Conservation (phyloP, 768 basidiomycete genomes). For the Tephrocybe sp. region DNA sequence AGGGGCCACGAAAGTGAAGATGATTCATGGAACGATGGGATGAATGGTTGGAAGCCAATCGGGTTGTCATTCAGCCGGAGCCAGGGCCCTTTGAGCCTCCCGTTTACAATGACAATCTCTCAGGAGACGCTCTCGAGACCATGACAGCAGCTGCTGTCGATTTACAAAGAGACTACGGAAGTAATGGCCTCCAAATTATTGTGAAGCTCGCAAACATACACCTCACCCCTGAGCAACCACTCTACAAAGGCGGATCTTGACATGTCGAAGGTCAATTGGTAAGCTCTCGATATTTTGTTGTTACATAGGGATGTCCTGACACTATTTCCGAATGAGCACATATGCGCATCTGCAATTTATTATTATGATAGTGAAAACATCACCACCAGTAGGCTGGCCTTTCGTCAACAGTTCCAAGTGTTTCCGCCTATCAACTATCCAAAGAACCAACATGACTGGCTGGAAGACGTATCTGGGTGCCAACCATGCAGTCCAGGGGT, state of each 20-base stretch:
- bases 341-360: not conserved
- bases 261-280: conserved; percentile 35
- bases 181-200: conserved; percentile 27
- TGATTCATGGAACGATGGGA: conserved; percentile 13
- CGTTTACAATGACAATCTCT: not conserved
- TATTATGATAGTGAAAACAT: conserved; percentile 26
- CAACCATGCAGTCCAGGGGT: conserved; percentile 15
- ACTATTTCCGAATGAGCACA: not conserved
- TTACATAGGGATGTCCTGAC: not conserved
- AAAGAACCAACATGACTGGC: conserved; percentile 22
- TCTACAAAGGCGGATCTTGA: conserved; percentile 36
- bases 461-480: conserved; percentile 18
- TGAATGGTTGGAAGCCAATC: conserved; percentile 6
- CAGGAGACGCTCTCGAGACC: not conserved
- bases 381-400: conserved; percentile 24
- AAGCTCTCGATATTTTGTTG: not conserved
- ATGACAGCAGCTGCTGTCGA: not conserved
- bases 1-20: conserved; percentile 19
- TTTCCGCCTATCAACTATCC: conserved; percentile 1
- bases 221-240: conserved; percentile 35
- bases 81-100: conserved; percentile 15
- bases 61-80: conserved; percentile 15
- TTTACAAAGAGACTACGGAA: conserved; percentile 14
- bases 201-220: conserved; percentile 33
- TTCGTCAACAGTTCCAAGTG: conserved; percentile 23